These are phyloP conservation scores for Acrodontium crateriforme DNA, from an alignment of 2,329 filamentous ascomycete genomes.

Conservation along the genomic window DNA sequence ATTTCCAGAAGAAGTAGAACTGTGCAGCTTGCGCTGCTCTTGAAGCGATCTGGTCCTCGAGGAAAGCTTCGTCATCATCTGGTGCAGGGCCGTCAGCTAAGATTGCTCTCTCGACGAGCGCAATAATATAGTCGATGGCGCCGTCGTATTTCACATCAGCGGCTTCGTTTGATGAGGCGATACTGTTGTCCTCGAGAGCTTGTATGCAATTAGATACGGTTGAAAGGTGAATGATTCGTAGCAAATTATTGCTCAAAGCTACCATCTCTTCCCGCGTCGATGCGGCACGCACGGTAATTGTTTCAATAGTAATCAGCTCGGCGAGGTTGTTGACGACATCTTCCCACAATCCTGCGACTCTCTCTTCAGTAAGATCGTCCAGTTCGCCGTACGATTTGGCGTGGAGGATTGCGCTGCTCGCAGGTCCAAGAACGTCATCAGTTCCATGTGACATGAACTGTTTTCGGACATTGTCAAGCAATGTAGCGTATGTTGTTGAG, in stretches of 20 bases:
- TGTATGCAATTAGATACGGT: constrained; percentile 55
- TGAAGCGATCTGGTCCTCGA: constrained; percentile 66
- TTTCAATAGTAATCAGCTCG: constrained; percentile 51
- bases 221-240: constrained; percentile 18
- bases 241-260: constrained; percentile 20
- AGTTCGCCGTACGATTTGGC: constrained; percentile 78
- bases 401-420: constrained; percentile 67
- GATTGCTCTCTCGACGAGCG: constrained; percentile 60
- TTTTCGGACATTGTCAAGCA: constrained; percentile 83
- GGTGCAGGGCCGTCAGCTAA: constrained; percentile 44
- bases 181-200: constrained; percentile 48
- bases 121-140: constrained; percentile 55
- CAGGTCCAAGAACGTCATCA: constrained; percentile 70
- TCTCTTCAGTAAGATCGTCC: constrained; percentile 69
- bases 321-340: constrained; percentile 61
- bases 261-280: constrained; percentile 33
- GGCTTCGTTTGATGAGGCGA: constrained; percentile 22
- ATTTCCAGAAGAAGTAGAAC: constrained; percentile 87
- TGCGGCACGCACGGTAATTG: constrained; percentile 59
- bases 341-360: constrained; percentile 75
- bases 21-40: constrained; percentile 63
- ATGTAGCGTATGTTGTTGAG: constrained; percentile 59
- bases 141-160: constrained; percentile 13
- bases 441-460: constrained; percentile 92
- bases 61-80: constrained; percentile 51